These are phyloP conservation scores for Sanguinoderma infundibulare DNA, from an alignment of 1,284 basidiomycete species.

Conservation along the genomic window DNA sequence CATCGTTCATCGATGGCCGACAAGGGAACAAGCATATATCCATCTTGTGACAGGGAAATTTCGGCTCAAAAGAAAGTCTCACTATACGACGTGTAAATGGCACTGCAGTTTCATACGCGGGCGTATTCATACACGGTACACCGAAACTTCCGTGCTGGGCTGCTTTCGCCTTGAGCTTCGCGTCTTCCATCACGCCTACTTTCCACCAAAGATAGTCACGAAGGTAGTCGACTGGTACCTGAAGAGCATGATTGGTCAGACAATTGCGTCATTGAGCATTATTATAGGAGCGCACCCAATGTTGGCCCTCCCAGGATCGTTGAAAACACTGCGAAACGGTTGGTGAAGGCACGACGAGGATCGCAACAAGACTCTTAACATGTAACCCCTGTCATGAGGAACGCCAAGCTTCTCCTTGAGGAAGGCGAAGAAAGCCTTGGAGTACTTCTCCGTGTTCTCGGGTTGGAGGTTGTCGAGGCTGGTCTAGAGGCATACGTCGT, in stretches of 20 bases:
- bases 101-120: not conserved
- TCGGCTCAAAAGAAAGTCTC: too few species aligned
- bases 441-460: constrained; percentile 54
- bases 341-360: not conserved
- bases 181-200: constrained; percentile 15
- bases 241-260: not conserved
- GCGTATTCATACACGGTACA: not conserved
- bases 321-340: constrained; percentile 47
- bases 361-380: constrained; percentile 38
- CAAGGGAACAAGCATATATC: too few species aligned
- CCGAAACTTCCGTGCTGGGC: not conserved
- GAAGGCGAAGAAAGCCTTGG: constrained; percentile 56
- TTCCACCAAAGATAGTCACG: constrained; percentile 47
- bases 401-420: constrained; percentile 57
- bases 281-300: constrained; percentile 50
- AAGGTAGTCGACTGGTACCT: constrained; percentile 55
- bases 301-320: constrained; percentile 59
- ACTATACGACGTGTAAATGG: too few species aligned
- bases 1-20: too few species aligned
- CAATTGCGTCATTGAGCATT: not conserved
- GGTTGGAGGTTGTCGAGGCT: constrained; percentile 60
- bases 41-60: too few species aligned
- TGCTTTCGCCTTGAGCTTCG: not conserved
- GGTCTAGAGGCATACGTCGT: constrained; percentile 39
- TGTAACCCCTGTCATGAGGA: constrained; percentile 58